Evolutionary conservation across 345 rosid species (phyloP), one percentile per base, ranked within the genome.

Genomic region (Aquilaria sinensis): DNA sequence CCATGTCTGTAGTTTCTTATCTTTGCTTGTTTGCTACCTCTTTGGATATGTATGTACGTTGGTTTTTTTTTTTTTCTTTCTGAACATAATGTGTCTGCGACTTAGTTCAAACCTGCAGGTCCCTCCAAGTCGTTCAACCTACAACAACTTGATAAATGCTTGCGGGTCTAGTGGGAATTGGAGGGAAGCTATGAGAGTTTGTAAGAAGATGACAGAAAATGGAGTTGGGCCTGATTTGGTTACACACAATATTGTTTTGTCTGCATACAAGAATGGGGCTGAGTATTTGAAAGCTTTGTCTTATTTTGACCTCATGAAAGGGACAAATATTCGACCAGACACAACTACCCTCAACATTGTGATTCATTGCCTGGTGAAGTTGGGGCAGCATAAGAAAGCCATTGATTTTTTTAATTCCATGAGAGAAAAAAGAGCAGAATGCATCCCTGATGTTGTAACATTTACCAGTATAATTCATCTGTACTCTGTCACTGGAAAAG

Each of bases 221-320:
- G 98, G 98, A 51, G 87, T 92, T 70, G 96, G 98, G 37, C 98
- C 98, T n/a, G 96, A 89, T 76, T 78, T 89, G 54, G 96, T 92
- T 59, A 89, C 98, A 59, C 96, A 89, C 70, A 92, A 92, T 72
- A 92, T 87, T 75, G 75, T 92, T 58, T 74, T 92, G 70, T 87
- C 96, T 57, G 96, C 98, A 32, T 92, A 82, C 72, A 92, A 92
- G 77, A 85, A 69, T 48, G 96, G 89, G 47, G 78, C 78, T 55
- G 96, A 89, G 79, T 87, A 77, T 74, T 71, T 82, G 45, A 92
- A 87, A 70, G 98, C 96, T 59, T 34, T 92, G 45, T 85, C 96
- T 57, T 92, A 89, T 78, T 92, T 82, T 69, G 90, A 87, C 74
- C 77, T 92, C 57, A 89, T 89, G 98, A 85, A 83, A 77, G 93